Evolutionary conservation across 768 basidiomycete genomes (phyloP).

Genomic region (Pisolithus orientalis): DNA sequence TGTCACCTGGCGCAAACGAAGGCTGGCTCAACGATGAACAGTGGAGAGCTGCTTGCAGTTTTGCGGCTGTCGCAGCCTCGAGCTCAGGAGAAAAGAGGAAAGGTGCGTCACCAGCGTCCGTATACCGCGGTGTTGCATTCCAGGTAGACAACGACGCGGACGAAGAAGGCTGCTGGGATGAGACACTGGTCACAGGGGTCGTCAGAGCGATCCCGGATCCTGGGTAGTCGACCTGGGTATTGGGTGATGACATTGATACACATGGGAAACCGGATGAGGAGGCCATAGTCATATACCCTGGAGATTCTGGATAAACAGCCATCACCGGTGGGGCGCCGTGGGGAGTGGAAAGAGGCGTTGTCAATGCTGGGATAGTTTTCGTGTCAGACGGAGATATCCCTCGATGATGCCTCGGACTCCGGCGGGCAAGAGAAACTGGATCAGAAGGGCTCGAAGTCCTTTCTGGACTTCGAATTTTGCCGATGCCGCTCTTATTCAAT

Average conservation of each 20-base stretch:
- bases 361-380: slow-evolving; percentile 19
- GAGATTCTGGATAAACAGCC: slow-evolving; percentile 16
- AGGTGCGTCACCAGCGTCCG: slow-evolving; percentile 25
- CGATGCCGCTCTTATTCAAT: slow-evolving; percentile 15
- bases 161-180: slow-evolving; percentile 9
- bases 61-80: slow-evolving; percentile 25
- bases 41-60: slow-evolving; percentile 21
- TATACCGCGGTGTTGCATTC: slow-evolving; percentile 15
- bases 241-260: slow-evolving; percentile 1
- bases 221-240: slow-evolving; percentile 12
- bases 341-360: slow-evolving; percentile 15
- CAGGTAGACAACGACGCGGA: slow-evolving; percentile 15
- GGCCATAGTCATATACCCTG: slow-evolving; percentile 9
- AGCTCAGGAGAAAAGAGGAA: slow-evolving; percentile 28
- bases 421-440: slow-evolving; percentile 32
- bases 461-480: slow-evolving; percentile 20
- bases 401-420: slow-evolving; percentile 10
- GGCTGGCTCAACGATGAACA: slow-evolving; percentile 8
- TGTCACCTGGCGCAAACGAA: slow-evolving; percentile 18
- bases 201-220: neutral
- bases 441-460: slow-evolving; percentile 11
- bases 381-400: slow-evolving; percentile 13
- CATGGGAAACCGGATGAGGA: slow-evolving; percentile 9
- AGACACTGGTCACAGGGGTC: slow-evolving; percentile 12
- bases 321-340: slow-evolving; percentile 16